Evolutionary conservation across 2,329 filamentous ascomycete species (phyloP).

Genomic region (Geosmithia morbida): DNA sequence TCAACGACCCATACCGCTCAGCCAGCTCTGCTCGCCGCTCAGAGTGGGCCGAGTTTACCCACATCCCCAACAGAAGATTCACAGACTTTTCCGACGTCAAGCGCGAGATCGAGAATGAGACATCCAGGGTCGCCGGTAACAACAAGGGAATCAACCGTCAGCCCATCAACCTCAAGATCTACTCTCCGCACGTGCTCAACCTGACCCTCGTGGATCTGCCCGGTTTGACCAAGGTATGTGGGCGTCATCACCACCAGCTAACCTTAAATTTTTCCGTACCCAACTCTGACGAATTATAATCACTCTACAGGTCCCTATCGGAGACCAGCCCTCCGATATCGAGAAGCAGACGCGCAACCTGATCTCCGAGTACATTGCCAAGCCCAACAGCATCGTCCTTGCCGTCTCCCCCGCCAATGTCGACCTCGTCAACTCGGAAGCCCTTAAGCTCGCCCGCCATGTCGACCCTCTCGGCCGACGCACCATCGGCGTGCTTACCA

Average conservation of each 20-base stretch:
- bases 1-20: slow-evolving; percentile 60
- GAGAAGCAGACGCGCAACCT: slow-evolving; percentile 96
- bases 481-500: slow-evolving; percentile 94
- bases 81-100: slow-evolving; percentile 89
- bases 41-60: slow-evolving; percentile 92
- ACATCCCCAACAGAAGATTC: slow-evolving; percentile 79
- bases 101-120: slow-evolving; percentile 94
- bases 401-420: slow-evolving; percentile 96
- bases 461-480: slow-evolving; percentile 88
- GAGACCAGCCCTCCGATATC: slow-evolving; percentile 93
- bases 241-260: neutral
- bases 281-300: neutral
- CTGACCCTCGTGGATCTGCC: slow-evolving; percentile 92
- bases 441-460: slow-evolving; percentile 89
- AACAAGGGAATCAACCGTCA: slow-evolving; percentile 98
- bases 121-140: slow-evolving; percentile 75
- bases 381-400: slow-evolving; percentile 95
- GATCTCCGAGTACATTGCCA: slow-evolving; percentile 96
- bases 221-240: slow-evolving; percentile 74
- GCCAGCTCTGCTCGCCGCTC: slow-evolving; percentile 52
- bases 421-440: slow-evolving; percentile 96
- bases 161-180: slow-evolving; percentile 97
- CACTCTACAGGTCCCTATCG: slow-evolving; percentile 64
- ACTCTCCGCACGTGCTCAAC: slow-evolving; percentile 92
- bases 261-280: neutral